phyloP scores from a whole-genome alignment of 106 monocot genomes.

The Iris macrosiphon region DNA sequence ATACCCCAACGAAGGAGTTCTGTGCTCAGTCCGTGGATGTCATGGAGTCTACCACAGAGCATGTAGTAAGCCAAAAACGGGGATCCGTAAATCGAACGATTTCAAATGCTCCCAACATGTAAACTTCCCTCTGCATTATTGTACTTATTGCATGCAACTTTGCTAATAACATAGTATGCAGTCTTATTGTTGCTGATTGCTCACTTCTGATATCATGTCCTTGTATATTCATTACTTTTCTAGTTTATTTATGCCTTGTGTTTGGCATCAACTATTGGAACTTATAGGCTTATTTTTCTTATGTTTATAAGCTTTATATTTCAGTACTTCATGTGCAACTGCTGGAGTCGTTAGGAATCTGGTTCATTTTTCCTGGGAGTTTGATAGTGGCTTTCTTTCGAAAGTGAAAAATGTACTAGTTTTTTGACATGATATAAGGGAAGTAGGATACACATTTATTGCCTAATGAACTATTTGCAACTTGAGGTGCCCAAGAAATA shows the following conservation, averaged over 20 bases:
- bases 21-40: constrained; percentile 54
- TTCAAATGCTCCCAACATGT: constrained; percentile 92
- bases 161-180: no score
- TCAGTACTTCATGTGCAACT: no score
- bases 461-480: no score
- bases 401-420: no score
- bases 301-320: background rate
- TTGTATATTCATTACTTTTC: background rate
- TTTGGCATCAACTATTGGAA: background rate
- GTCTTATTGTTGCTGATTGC: background rate
- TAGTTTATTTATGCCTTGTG: background rate
- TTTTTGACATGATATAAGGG: no score
- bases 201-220: background rate
- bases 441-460: no score
- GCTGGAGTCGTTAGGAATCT: no score
- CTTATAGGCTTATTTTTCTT: background rate
- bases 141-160: background rate
- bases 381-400: no score
- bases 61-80: constrained; percentile 30
- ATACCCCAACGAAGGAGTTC: constrained; percentile 44
- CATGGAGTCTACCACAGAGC: constrained; percentile 37
- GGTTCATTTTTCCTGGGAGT: no score
- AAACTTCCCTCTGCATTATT: constrained; percentile 19
- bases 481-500: no score
- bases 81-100: constrained; percentile 14